Evolutionary conservation across 1,139 yeast species (phyloP).

Genomic region (Insectozyma bohioensis): DNA sequence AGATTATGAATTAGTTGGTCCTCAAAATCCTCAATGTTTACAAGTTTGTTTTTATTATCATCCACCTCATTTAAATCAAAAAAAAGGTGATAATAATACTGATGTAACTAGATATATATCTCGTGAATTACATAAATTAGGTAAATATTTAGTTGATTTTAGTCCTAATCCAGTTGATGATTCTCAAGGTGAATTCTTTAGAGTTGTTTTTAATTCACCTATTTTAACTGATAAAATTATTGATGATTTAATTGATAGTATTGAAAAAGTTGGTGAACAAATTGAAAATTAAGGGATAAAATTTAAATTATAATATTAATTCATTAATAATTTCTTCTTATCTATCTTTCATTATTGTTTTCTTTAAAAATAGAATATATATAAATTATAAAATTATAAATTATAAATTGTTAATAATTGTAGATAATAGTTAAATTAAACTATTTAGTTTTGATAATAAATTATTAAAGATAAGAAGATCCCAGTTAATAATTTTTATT

Average conservation of each 20-base stretch:
- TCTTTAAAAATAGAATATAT: too few species aligned
- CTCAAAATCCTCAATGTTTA: constrained; percentile 66
- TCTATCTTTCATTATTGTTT: too few species aligned
- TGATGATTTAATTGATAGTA: constrained; percentile 38
- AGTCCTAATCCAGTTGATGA: constrained; percentile 67
- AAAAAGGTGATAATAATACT: constrained; percentile 38
- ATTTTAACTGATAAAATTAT: constrained; percentile 38
- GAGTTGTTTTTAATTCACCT: constrained; percentile 84
- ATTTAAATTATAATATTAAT: too few species aligned
- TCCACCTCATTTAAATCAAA: constrained; percentile 33
- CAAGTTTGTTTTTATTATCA: constrained; percentile 83
- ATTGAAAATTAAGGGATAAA: too few species aligned
- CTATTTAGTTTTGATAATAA: too few species aligned
- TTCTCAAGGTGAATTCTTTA: constrained; percentile 72
- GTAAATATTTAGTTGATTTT: constrained; percentile 73
- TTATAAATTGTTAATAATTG: too few species aligned
- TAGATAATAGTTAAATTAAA: too few species aligned
- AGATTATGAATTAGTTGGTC: constrained; percentile 52
- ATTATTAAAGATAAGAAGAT: too few species aligned
- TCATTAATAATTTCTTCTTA: too few species aligned
- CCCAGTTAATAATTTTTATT: too few species aligned
- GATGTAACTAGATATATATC: constrained; percentile 64
- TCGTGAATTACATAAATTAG: constrained; percentile 56
- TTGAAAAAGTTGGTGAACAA: constrained; percentile 27
- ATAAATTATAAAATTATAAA: too few species aligned